Evolutionary conservation across 2,329 filamentous ascomycete species (phyloP), one percentile per base, ranked within the genome.

Genomic region (Penicillium brevicompactum): DNA sequence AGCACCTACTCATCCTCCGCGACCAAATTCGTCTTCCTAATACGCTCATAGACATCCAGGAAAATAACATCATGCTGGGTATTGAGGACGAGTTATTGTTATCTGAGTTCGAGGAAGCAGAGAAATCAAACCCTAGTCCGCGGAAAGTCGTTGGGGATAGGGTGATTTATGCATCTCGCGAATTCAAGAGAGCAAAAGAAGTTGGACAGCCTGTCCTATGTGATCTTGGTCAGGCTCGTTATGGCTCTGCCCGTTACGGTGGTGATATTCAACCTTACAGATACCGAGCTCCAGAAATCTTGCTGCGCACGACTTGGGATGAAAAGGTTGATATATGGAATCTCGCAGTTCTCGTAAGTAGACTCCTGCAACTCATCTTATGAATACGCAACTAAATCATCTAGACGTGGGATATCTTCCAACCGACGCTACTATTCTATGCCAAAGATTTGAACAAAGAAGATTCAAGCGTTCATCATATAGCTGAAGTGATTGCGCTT

Each of bases 401-500:
- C 16, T 51, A 67, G 66, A 46, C 58, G 7, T 69, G 60, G 66
- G 59, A 62, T 34, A 57, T 68, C 30, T 65, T 68, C 38, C 53
- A 67, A 49, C 31, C 54, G 21, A 30, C 44, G 7, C 50, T 57
- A 48, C 62, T 68, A 11, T 67, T 69, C 52, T 51, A 59, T 18
- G 61, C 53, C 9, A 38, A 46, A 3, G 53, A 61, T 58, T 30
- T 55, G 34, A 49, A 56, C 6, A 49, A 47, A 5, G 30, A 65
- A 11, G 21, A 38, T 14, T 60, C 51, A 37, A 51, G 60, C 9
- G 43, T 24, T 16, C 63, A 68, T 31, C 69, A 74, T 30, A 62
- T 75, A 45, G 70, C 67, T 1, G 64, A 69, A 45, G 74, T 77
- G 67, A 67, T 77, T 4, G 70, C 74, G 2, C 52, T 76, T 7